Evolutionary conservation across 495 filamentous ascomycete species (phyloP), one percentile per base, ranked within the genome.

Genomic region (Aspergillus coremiiformis): DNA sequence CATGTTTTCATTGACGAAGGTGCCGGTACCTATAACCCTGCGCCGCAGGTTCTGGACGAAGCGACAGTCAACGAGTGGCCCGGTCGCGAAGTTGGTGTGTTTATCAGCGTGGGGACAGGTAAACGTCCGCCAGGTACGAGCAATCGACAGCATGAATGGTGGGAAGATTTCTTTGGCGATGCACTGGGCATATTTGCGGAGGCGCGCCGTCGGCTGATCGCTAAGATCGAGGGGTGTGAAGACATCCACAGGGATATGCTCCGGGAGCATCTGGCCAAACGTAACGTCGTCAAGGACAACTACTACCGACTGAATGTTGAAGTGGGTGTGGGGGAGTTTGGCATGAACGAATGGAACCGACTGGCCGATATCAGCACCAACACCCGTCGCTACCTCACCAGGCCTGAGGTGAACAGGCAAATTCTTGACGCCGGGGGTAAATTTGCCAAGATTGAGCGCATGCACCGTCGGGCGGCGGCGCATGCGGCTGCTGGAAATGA

Each of bases 291-390:
- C 55, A 79, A 83, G 43, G 90, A 96, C 49, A 90, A 95, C 66
- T 98, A 98, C 76, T 95, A 90, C 68, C 86, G 93, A n/a, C 76
- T 96, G 22, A 98, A 98, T 54, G 93, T 96, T 21, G 92, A 97
- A 61, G 86, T 96, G 5, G 94, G 93, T 0, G 94, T 98, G 20
- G 93, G 93, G 37, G 94, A 98, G 62, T 96, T 96, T 64, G 92
- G 88, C 44, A 95, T 98, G 89, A 97, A 97, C 64, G 93, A 97
- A 51, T 98, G 93, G 92, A 82, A 89, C 62, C 82, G 93, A 4
- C 74, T 98, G 12, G 84, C 86, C 27, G 92, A 97, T 37, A 96
- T 98, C 67, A 90, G 85, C 69, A 96, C 89, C 30, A 88, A 84
- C 63, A 97, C 93, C 0, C 79, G 86, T 37, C 81, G 81, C 49